Evolutionary conservation across 805 yeast species (phyloP), one percentile per base, ranked within the genome.

Genomic region (Groenewaldozyma tartarivorans): DNA sequence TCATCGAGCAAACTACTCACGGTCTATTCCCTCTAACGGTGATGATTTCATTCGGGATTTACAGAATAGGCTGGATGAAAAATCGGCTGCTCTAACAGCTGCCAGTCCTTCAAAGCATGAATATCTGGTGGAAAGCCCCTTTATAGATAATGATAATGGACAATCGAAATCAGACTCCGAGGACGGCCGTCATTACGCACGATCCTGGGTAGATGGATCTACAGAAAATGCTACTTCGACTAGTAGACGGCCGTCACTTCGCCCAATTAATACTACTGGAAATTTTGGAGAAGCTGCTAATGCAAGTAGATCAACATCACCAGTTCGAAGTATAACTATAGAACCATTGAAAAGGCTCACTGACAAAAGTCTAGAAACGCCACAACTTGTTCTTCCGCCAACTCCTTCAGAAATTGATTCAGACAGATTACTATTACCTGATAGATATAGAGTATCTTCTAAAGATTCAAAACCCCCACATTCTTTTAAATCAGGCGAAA

Each of bases 21-120:
- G 38, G 40, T 30, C 38, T 26, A 27, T 35, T 39, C 29, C 4
- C 17, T 27, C 34, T 31, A 39, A 38, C 33, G 47, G 44, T 17
- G 48, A 46, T 11, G 51, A 52, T 37, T 50, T 54, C 27, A 47
- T 53, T 18, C 40, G 41, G 15, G 38, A 17, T n/a, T 38, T 30
- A 20, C 40, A 18, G 36, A 26, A 30, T 16, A 36, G 33, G 24
- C 36, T 33, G 20, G n/a, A 20, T 33, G 6, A 20, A 33, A 16
- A 9, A 34, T 29, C 41, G 21, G 21, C 19, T 16, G 36, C 33
- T 22, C 22, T 13, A 16, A 13, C 29, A 24, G 7, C 29, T 9
- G 13, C 11, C 13, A 9, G 11, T 13, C 11, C 29, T 9, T 13
- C 29, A 24, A 13, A 9, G 29, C 29, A 24, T 7, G 29, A 9